Evolutionary conservation across 192 early-diverging fungal genomes (phyloP), one percentile per base, ranked within the genome.

Genomic region (Gamsiella multidivaricata): DNA sequence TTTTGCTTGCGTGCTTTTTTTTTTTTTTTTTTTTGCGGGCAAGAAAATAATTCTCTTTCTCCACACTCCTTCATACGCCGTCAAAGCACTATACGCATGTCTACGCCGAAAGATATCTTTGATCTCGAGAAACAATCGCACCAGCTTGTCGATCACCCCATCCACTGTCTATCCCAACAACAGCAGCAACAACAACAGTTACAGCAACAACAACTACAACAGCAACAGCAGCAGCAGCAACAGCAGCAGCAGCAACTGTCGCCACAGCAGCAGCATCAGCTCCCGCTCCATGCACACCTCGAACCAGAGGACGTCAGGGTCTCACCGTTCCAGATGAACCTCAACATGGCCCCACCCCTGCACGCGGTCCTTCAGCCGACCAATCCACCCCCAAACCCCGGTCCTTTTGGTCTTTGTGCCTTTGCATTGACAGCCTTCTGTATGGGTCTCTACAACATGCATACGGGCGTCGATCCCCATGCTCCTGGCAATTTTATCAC

Each of bases 1-100:
- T n/a, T n/a, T n/a, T n/a, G n/a, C n/a, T n/a, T n/a, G n/a, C n/a
- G n/a, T 42, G 7, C 15, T 67, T 31, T 22, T 26, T 32, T 39
- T 8, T 12, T 25, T 20, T 31, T 12, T 23, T 37, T 26, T 46
- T 36, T 23, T 55, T 22, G 26, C 25, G 11, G 7, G 31, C 8
- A 54, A 54, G 25, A 51, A 39, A 53, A 52, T 49, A 22, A 20
- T 17, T 32, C 33, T 20, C 15, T 51, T 29, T 11, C 43, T 45
- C 51, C 60, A 49, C 41, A 70, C 36, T 31, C 36, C 33, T 39
- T 39, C 37, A 46, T 7, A 32, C 23, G 22, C 39, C 28, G 58
- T 76, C 65, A 53, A 57, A 67, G 58, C 65, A 68, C 65, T 46
- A 76, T 68, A 76, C 65, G 68, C 73, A 76, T 76, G 73, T 76